These are phyloP conservation scores for Nakaseomyces glabratus DNA, from an alignment of 1,139 yeast species.

Conservation along the genomic window DNA sequence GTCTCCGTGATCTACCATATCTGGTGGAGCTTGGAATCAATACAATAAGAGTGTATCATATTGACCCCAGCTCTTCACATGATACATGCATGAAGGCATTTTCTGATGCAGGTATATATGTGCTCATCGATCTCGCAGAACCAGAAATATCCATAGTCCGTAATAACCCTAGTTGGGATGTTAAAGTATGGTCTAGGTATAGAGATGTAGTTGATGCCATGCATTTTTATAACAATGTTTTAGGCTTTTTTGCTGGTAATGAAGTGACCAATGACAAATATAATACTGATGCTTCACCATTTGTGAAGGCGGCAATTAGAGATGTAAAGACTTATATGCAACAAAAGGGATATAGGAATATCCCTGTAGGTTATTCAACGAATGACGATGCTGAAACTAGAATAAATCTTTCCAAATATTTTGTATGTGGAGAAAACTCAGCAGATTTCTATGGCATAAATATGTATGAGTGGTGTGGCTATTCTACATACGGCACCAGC, in stretches of 20 bases:
- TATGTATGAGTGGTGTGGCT: slow-evolving; percentile 65
- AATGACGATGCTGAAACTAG: slow-evolving; percentile 51
- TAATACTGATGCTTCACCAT: slow-evolving; percentile 48
- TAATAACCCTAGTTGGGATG: slow-evolving; percentile 42
- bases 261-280: slow-evolving; percentile 46
- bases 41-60: slow-evolving; percentile 46
- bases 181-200: slow-evolving; percentile 58
- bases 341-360: slow-evolving; percentile 36
- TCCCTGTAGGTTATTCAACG: slow-evolving; percentile 57
- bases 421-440: slow-evolving; percentile 38
- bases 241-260: slow-evolving; percentile 56
- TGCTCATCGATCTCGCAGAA: slow-evolving; percentile 46
- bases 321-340: slow-evolving; percentile 45
- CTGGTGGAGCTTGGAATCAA: slow-evolving; percentile 43
- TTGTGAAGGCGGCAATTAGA: slow-evolving; percentile 53
- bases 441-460: slow-evolving; percentile 53
- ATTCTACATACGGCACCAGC: slow-evolving; percentile 46
- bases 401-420: slow-evolving; percentile 39
- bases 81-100: slow-evolving; percentile 48
- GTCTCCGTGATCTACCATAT: slow-evolving; percentile 44
- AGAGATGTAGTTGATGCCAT: slow-evolving; percentile 47
- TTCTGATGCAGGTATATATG: slow-evolving; percentile 47
- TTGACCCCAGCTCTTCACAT: slow-evolving; percentile 43
- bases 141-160: slow-evolving; percentile 45
- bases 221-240: slow-evolving; percentile 40